Conservation (phyloP, 257 asterid genomes). For the Plectranthus barbatus region DNA sequence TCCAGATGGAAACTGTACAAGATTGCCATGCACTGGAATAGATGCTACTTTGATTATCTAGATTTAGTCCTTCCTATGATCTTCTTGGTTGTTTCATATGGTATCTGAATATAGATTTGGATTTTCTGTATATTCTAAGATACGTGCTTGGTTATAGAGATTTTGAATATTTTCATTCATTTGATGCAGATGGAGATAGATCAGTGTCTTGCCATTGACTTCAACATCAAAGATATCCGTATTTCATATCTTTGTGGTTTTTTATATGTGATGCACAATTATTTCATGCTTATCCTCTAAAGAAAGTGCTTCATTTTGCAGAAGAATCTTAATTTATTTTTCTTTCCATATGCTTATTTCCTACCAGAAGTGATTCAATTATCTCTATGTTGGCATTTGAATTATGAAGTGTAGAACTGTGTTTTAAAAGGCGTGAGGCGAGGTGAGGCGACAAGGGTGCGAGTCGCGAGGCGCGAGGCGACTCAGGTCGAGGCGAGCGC, state of each 20-base stretch:
- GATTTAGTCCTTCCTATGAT: constrained; percentile 8
- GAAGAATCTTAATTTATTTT: not conserved
- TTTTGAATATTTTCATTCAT: constrained; percentile 11
- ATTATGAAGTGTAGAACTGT: not conserved
- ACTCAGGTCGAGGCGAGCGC: too few relatives aligned
- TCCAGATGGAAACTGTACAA: not conserved
- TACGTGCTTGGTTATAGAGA: constrained; percentile 1
- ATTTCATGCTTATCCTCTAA: not conserved
- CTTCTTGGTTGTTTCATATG: not conserved
- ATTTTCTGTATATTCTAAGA: constrained; percentile 9
- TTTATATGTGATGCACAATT: not conserved
- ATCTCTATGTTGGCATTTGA: constrained; percentile 2
- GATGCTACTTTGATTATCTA: not conserved
- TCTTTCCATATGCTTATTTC: not conserved
- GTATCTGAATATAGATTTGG: constrained; percentile 1
- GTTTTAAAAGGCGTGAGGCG: too few relatives aligned
- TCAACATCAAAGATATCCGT: constrained; percentile 81
- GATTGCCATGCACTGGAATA: not conserved
- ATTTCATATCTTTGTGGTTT: not conserved
- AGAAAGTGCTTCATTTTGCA: not conserved
- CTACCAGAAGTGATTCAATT: not conserved
- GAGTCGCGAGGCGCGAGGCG: too few relatives aligned
- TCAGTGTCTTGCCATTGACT: constrained; percentile 81
- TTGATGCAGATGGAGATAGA: constrained; percentile 81
- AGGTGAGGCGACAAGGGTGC: too few relatives aligned